Conservation (phyloP, 495 filamentous ascomycete species). For the Aspergillus ostianus region DNA sequence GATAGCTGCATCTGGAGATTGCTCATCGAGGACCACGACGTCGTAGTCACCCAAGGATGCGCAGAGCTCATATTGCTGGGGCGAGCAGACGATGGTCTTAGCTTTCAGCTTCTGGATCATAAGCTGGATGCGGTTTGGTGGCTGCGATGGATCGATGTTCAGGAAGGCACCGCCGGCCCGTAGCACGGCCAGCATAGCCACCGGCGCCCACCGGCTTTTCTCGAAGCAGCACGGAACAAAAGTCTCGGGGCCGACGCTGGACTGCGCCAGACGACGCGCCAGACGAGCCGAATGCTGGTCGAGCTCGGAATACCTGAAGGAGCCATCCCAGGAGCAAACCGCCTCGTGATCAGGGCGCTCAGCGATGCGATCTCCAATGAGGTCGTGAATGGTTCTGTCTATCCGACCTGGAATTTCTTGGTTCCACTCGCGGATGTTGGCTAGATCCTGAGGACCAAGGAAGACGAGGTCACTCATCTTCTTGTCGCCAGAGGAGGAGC, state of each 20-base stretch:
- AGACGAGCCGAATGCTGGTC: constrained; percentile 25
- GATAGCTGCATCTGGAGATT: background rate
- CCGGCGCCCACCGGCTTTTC: constrained; percentile 40
- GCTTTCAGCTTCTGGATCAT: constrained; percentile 48
- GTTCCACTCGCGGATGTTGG: constrained; percentile 14
- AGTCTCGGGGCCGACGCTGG: constrained; percentile 16
- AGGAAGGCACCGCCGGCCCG: constrained; percentile 48
- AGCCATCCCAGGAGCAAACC: constrained; percentile 37
- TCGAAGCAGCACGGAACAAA: constrained; percentile 46
- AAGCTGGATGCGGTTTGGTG: constrained; percentile 43
- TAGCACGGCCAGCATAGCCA: constrained; percentile 39
- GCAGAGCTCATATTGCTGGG: constrained; percentile 12
- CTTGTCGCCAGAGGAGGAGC: background rate
- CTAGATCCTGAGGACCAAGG: constrained; percentile 7
- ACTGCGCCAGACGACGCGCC: constrained; percentile 18
- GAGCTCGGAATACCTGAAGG: constrained; percentile 31
- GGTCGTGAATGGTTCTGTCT: constrained; percentile 12
- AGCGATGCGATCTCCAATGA: constrained; percentile 18
- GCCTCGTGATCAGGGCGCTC: constrained; percentile 20
- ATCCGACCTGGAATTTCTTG: constrained; percentile 2
- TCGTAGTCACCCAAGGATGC: background rate
- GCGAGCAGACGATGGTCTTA: constrained; percentile 44
- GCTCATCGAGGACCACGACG: constrained; percentile 6
- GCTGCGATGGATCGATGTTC: constrained; percentile 45
- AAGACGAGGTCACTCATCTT: constrained; percentile 6